These are phyloP conservation scores for Fusarium udum DNA, from an alignment of 2,329 filamentous ascomycete genomes.

Conservation along the genomic window DNA sequence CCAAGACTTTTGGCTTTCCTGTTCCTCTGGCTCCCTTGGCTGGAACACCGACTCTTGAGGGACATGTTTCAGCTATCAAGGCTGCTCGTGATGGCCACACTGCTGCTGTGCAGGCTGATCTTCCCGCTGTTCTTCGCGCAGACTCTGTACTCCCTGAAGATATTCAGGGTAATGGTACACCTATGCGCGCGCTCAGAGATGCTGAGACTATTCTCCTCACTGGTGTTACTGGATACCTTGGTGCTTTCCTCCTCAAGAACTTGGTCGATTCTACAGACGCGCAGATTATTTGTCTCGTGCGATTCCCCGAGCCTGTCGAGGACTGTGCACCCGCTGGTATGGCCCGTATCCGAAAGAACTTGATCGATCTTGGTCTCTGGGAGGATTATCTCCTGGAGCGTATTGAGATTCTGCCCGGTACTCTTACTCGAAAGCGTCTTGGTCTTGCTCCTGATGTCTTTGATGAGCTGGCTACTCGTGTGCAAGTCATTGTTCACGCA, in stretches of 20 bases:
- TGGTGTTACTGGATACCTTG: conserved; percentile 79
- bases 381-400: conserved; percentile 80
- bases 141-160: conserved; percentile 75
- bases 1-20: conserved; percentile 75
- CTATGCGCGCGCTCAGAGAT: conserved; percentile 68
- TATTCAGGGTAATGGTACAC: conserved; percentile 66
- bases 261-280: conserved; percentile 75
- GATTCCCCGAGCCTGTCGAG: conserved; percentile 73
- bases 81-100: conserved; percentile 77
- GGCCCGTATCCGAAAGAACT: conserved; percentile 76
- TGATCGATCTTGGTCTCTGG: conserved; percentile 83
- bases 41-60: conserved; percentile 75
- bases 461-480: conserved; percentile 68
- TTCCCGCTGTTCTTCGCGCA: conserved; percentile 73
- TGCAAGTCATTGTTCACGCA: conserved; percentile 80
- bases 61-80: conserved; percentile 76
- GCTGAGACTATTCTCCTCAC: conserved; percentile 77
- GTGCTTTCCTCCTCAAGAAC: conserved; percentile 76
- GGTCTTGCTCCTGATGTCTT: conserved; percentile 74
- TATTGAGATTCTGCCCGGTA: conserved; percentile 78
- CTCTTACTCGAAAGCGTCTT: conserved; percentile 73
- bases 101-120: conserved; percentile 77
- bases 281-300: conserved; percentile 76
- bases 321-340: conserved; percentile 73
- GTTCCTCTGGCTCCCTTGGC: conserved; percentile 77